Conservation (phyloP, 163 green algal species). For the Scenedesmus sp. region DNA sequence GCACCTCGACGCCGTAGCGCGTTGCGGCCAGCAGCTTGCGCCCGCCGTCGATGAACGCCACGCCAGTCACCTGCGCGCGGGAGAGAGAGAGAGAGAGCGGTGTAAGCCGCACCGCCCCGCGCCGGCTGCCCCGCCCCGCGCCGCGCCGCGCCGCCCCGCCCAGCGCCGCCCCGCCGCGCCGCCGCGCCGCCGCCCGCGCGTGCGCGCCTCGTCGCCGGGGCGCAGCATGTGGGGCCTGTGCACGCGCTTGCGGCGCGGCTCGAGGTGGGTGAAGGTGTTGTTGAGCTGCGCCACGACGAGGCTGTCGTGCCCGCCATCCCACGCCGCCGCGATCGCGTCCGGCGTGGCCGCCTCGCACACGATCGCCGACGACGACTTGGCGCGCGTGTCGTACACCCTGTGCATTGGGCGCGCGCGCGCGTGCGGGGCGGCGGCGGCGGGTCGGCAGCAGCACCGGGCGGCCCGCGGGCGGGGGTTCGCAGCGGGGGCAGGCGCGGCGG, state of each 20-base stretch:
- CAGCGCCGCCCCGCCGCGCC: too few relatives aligned
- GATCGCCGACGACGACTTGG: background rate
- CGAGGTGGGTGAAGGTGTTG: slow-evolving; percentile 23
- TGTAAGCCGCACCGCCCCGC: background rate
- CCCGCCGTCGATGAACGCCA: slow-evolving; percentile 21
- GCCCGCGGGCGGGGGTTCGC: too few relatives aligned
- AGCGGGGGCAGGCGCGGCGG: too few relatives aligned
- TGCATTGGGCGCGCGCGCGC: too few relatives aligned
- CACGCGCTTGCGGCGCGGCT: background rate
- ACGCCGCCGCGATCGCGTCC: slow-evolving; percentile 22
- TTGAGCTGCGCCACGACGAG: slow-evolving; percentile 23
- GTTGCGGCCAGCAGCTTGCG: slow-evolving; percentile 23
- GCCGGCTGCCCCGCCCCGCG: too few relatives aligned
- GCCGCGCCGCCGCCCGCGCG: too few relatives aligned
- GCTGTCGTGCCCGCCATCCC: slow-evolving; percentile 31
- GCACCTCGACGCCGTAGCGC: slow-evolving; percentile 26
- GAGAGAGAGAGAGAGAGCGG: background rate
- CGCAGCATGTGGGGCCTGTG: slow-evolving; percentile 10
- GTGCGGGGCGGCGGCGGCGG: too few relatives aligned
- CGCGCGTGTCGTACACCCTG: slow-evolving; percentile 36
- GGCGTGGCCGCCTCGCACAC: slow-evolving; percentile 4
- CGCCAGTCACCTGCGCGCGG: slow-evolving; percentile 2
- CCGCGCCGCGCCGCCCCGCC: too few relatives aligned
- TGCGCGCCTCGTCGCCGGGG: slow-evolving; percentile 15
- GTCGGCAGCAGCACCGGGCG: too few relatives aligned